Base-by-base conservation (phyloP, 139 green algal species). In the Pseudopediastrum boryanum region DNA sequence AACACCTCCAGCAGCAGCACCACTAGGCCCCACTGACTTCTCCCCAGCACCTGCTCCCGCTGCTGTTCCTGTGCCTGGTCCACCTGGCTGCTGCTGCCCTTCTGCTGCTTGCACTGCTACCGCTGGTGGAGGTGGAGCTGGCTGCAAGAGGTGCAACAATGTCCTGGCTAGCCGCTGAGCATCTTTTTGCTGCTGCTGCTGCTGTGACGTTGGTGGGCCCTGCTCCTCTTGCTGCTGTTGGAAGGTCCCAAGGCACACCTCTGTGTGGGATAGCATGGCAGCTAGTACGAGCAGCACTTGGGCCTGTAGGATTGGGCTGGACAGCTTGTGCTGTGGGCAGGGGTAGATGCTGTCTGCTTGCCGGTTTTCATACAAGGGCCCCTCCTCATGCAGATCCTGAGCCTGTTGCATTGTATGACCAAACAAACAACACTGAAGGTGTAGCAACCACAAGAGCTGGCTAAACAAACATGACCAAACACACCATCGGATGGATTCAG, bases 141-240 rank as follows among this genome's bases (percentile, higher is more conserved):
- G 31, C 25, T 50, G 35, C 29, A 72, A 71, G 19, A 80, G 31
- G 43, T 80, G 43, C 73, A 80, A 35, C 59, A 74, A 42, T 42
- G 63, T 19, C 59, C 73, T 58, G n/a, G 38, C 33, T 21, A 74
- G 43, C 56, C 72, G 71, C 43, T 71, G 33, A 9, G 52, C 7
- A 23, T 25, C 43, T 71, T 44, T 29, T 5, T 31, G 59, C 43
- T 64, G 27, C 38, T 71, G 56, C 39, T 50, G 9, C 29, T 74
- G 59, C 46, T 67, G 4, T n/a, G 74, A 46, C 62, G n/a, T n/a
- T n/a, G n/a, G n/a, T n/a, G n/a, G n/a, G n/a, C n/a, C n/a, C n/a
- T n/a, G n/a, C n/a, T n/a, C n/a, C n/a, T n/a, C n/a, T n/a, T n/a
- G n/a, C n/a, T n/a, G n/a, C n/a, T n/a, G n/a, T n/a, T n/a, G n/a